phyloP scores from a whole-genome alignment of 345 rosid species.

The Alliaria petiolata region DNA sequence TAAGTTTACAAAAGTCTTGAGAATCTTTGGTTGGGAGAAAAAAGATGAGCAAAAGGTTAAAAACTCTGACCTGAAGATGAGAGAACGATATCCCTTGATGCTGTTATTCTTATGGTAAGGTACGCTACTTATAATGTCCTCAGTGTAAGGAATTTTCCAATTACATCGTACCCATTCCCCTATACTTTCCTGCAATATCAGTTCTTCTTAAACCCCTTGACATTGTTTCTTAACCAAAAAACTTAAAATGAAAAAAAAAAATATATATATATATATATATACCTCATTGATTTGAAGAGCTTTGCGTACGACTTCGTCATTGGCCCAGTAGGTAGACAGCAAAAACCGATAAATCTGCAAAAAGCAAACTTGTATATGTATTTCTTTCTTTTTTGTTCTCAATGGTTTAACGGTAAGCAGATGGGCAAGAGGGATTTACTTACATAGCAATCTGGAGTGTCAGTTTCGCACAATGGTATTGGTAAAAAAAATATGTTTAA shows the following conservation, averaged over 20 bases:
- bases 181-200: constrained; percentile 1
- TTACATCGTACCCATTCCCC: constrained; percentile 14
- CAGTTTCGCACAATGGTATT: no score
- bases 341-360: not conserved
- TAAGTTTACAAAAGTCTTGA: not conserved
- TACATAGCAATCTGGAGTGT: no score
- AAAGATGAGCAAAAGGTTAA: not conserved
- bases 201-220: no score
- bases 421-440: no score
- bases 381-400: not conserved
- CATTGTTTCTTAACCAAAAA: no score
- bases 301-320: constrained; percentile 13
- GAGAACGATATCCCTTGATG: constrained; percentile 25
- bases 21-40: not conserved
- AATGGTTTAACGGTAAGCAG: not conserved
- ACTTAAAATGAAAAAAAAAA: no score
- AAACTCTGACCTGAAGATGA: constrained; percentile 17
- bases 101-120: constrained; percentile 29
- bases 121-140: constrained; percentile 11
- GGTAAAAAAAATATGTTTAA: no score
- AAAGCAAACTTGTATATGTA: no score
- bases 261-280: no score
- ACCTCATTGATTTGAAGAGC: not conserved
- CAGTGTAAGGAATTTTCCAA: not conserved
- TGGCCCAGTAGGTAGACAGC: not conserved